Evolutionary conservation across 176 grass and related monocot genomes (phyloP).

Genomic region (Oropetium thomaeum): DNA sequence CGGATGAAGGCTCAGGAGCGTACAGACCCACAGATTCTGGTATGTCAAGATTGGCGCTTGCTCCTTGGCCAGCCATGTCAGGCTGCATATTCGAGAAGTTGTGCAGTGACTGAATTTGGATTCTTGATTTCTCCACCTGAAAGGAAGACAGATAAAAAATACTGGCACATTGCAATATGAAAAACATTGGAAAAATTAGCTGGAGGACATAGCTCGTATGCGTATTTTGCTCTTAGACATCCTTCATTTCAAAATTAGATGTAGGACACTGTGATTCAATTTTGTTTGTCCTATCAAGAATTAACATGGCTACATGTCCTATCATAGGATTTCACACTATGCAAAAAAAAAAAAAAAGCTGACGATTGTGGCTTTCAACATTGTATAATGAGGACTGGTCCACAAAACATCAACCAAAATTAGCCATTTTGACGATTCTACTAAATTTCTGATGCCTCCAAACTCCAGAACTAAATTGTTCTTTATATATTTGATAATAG

Average conservation of each 20-base stretch:
- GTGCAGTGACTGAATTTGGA: conserved; percentile 49
- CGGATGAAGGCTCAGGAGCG: conserved; percentile 24
- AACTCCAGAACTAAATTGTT: neutral
- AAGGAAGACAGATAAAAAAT: conserved; percentile 7
- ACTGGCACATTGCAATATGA: neutral
- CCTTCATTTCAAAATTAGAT: too few species aligned
- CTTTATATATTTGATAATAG: neutral
- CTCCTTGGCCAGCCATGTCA: conserved; percentile 25
- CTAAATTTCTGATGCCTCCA: neutral
- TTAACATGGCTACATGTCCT: too few species aligned
- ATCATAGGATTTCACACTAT: too few species aligned
- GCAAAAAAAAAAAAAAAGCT: neutral
- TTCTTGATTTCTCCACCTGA: conserved; percentile 67
- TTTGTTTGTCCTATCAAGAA: too few species aligned
- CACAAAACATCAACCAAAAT: neutral
- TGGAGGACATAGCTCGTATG: too few species aligned
- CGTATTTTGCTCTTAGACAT: too few species aligned
- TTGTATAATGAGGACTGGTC: neutral
- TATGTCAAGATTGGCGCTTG: conserved; percentile 67
- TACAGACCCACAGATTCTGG: conserved; percentile 77
- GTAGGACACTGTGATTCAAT: too few species aligned
- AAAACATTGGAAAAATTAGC: too few species aligned
- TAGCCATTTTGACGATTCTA: neutral
- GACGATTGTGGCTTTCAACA: neutral
- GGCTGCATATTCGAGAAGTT: conserved; percentile 37